phyloP scores from a whole-genome alignment of 352 stramenopile species.

The Blastocystis sp. region DNA sequence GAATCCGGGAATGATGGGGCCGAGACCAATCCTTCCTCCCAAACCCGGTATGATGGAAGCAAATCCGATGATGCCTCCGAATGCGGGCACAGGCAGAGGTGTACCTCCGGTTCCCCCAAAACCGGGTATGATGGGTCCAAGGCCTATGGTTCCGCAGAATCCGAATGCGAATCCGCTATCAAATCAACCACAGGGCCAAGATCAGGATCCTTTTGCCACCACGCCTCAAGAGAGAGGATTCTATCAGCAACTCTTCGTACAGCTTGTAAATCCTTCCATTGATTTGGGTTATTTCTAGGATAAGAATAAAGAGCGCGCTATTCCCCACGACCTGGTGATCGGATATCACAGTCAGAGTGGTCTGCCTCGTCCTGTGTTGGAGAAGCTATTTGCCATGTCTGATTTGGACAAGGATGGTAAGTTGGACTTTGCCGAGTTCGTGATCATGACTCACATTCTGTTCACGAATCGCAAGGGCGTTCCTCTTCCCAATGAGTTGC shows the following conservation, averaged over 20 bases:
- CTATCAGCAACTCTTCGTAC: slow-evolving; percentile 60
- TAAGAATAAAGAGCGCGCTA: slow-evolving; percentile 24
- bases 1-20: slow-evolving; percentile 20
- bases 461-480: background rate
- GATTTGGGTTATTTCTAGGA: background rate
- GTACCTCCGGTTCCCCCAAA: slow-evolving; percentile 10
- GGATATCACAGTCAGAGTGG: slow-evolving; percentile 58
- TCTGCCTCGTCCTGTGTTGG: slow-evolving; percentile 27
- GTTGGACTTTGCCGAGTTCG: slow-evolving; percentile 16
- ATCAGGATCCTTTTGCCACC: slow-evolving; percentile 45
- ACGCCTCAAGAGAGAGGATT: slow-evolving; percentile 50
- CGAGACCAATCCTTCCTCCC: slow-evolving; percentile 1
- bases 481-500: background rate
- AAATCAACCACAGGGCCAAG: background rate
- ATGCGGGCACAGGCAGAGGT: background rate
- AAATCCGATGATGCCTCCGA: slow-evolving; percentile 14
- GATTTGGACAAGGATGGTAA: slow-evolving; percentile 6
- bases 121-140: slow-evolving; percentile 16
- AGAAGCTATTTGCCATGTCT: background rate
- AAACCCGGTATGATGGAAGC: background rate
- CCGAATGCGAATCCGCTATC: background rate
- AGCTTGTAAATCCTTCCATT: background rate
- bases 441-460: slow-evolving; percentile 43
- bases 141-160: background rate
- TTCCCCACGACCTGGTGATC: slow-evolving; percentile 45